Conservation (phyloP, 164 flowering plant genomes). For the Chloranthus sessilifolius region DNA sequence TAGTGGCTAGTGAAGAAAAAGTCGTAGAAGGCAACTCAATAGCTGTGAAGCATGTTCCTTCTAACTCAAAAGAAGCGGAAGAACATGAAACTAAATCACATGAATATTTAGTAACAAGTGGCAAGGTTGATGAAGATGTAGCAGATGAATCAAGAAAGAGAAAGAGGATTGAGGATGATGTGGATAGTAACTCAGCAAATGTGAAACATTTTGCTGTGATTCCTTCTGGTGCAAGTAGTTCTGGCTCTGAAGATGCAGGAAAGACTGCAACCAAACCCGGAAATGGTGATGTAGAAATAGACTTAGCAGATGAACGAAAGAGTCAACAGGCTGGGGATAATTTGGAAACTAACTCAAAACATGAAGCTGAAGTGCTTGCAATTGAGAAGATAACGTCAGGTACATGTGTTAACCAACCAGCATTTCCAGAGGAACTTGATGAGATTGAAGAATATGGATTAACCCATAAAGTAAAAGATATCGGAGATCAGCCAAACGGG, state of each 20-base stretch:
- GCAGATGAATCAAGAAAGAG: constrained; percentile 13
- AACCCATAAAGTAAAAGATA: constrained; percentile 20
- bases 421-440: constrained; percentile 38
- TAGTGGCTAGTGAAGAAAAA: constrained; percentile 3
- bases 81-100: too few relatives aligned
- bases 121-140: constrained; percentile 8
- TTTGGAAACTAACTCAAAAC: too few relatives aligned
- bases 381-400: constrained; percentile 39
- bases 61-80: too few relatives aligned
- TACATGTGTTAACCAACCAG: constrained; percentile 26
- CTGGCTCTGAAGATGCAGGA: constrained; percentile 8
- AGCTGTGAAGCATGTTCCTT: too few relatives aligned
- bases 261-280: too few relatives aligned
- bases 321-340: too few relatives aligned
- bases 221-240: constrained; percentile 13
- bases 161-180: constrained; percentile 14
- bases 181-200: constrained; percentile 11
- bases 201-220: constrained; percentile 1
- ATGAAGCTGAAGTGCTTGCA: constrained; percentile 48
- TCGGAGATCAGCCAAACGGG: constrained; percentile 12
- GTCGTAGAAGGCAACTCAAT: not conserved
- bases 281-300: not conserved
- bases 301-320: not conserved
- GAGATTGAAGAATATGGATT: constrained; percentile 47
- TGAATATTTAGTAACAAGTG: constrained; percentile 1